These are phyloP conservation scores for Pinus tabuliformis DNA, from an alignment of 75 land plant genomes.

Conservation along the genomic window DNA sequence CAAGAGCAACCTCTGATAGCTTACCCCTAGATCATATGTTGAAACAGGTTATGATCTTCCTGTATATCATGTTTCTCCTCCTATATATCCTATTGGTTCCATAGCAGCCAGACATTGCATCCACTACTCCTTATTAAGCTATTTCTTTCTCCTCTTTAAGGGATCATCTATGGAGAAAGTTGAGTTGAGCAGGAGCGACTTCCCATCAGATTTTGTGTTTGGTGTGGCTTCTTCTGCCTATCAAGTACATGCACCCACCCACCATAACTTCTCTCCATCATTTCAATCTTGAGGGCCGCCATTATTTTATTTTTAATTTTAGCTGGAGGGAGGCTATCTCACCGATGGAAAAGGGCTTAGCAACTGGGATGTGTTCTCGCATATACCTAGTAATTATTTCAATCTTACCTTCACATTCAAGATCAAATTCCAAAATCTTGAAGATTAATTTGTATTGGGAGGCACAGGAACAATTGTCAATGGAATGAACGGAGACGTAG, in stretches of 20 bases:
- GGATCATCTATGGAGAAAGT: too few species aligned
- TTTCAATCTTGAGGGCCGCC: too few species aligned
- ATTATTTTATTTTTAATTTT: background rate
- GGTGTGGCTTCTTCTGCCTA: slow-evolving; percentile 59
- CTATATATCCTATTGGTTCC: too few species aligned
- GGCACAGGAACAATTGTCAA: slow-evolving; percentile 26
- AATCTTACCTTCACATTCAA: too few species aligned
- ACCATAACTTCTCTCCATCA: background rate
- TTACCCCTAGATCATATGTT: too few species aligned
- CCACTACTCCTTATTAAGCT: too few species aligned
- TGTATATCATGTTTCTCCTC: too few species aligned
- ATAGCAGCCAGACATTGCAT: too few species aligned
- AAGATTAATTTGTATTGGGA: background rate
- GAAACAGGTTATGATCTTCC: too few species aligned
- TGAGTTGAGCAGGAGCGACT: slow-evolving; percentile 21
- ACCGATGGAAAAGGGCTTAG: slow-evolving; percentile 30
- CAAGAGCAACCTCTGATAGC: too few species aligned
- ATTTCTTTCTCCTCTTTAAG: too few species aligned
- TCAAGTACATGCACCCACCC: slow-evolving; percentile 23
- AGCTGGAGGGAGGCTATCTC: slow-evolving; percentile 35
- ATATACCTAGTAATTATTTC: slow-evolving; percentile 5
- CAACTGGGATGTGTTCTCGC: slow-evolving; percentile 35
- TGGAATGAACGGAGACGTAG: background rate
- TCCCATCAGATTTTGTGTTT: slow-evolving; percentile 44
- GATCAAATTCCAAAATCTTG: too few species aligned